These are phyloP conservation scores for Eutypella sp. DNA, from an alignment of 2,329 filamentous ascomycete species.

Conservation along the genomic window DNA sequence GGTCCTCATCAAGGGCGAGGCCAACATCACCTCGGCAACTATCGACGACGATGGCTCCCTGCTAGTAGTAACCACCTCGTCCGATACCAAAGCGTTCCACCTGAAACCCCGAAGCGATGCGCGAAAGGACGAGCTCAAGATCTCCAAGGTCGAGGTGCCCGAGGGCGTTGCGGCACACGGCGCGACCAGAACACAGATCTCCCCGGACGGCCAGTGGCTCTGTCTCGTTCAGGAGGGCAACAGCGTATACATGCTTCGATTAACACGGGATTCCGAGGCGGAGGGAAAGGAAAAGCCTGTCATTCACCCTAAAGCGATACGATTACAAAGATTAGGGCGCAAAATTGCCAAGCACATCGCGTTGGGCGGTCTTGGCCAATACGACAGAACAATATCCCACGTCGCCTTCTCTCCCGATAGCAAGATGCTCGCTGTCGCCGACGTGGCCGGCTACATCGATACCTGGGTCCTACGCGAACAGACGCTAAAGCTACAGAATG, in stretches of 20 bases:
- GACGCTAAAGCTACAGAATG: slow-evolving; percentile 31
- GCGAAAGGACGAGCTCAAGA: slow-evolving; percentile 55
- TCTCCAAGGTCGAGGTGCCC: slow-evolving; percentile 66
- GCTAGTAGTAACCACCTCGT: slow-evolving; percentile 70
- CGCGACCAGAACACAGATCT: slow-evolving; percentile 65
- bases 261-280: slow-evolving; percentile 30
- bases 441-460: slow-evolving; percentile 81
- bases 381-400: slow-evolving; percentile 71
- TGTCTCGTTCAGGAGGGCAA: slow-evolving; percentile 59
- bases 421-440: slow-evolving; percentile 70
- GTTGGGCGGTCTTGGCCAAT: slow-evolving; percentile 66
- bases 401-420: slow-evolving; percentile 76
- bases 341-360: slow-evolving; percentile 49
- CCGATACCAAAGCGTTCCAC: slow-evolving; percentile 72
- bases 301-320: slow-evolving; percentile 40
- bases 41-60: slow-evolving; percentile 69
- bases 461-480: slow-evolving; percentile 70
- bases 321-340: slow-evolving; percentile 48
- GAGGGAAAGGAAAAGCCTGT: slow-evolving; percentile 34
- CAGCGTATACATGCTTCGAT: slow-evolving; percentile 48
- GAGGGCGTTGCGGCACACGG: slow-evolving; percentile 52
- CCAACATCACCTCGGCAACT: slow-evolving; percentile 72
- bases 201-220: slow-evolving; percentile 66
- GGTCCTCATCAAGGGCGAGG: slow-evolving; percentile 66
- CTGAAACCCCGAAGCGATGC: slow-evolving; percentile 50